Evolutionary conservation across 345 rosid genomes (phyloP), one percentile per base, ranked within the genome.

Genomic region (Hibiscus trionum): DNA sequence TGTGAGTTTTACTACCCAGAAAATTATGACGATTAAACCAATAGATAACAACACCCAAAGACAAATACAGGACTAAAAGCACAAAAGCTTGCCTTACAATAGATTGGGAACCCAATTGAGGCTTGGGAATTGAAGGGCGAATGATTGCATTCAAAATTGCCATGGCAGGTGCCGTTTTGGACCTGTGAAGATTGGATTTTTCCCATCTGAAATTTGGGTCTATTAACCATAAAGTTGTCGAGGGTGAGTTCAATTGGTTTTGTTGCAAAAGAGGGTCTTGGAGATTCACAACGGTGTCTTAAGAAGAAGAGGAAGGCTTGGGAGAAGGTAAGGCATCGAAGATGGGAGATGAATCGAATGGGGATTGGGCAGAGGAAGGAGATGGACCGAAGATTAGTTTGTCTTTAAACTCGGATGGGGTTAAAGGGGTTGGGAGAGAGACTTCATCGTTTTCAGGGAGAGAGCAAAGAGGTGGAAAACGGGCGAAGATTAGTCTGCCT

Each of bases 391-490:
- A 93, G 53, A 91, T 87, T 68, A 93, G 82, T 1, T 80, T 84
- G 61, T 91, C 88, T 73, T 90, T 91, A 15, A 91, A 71, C 47
- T 84, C 85, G 2, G 93, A 83, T 1, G 95, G 88, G n/a, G 91
- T 88, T 24, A 90, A 17, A 17, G 91, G 31, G 39, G 83, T 49
- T n/a, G 92, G 90, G 26, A 88, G 39, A 1, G 95, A 77, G 31
- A 94, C 50, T 63, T 85, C 93, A 73, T 79, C 82, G 60, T 87
- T 79, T 73, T 91, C 97, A 0, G 97, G 98, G 2, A 60, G 37
- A 14, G 64, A 19, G 31, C 14, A 60, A 9, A 60, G 64, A 60
- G 17, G 64, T 5, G 39, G 1, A 21, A 21, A 21, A 21, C 24
- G 24, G 24, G 24, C 24, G 1, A 21, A 21, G 24, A 21, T 21